Evolutionary conservation across 2,329 filamentous ascomycete genomes (phyloP).

Genomic region (Aureobasidium sp.): DNA sequence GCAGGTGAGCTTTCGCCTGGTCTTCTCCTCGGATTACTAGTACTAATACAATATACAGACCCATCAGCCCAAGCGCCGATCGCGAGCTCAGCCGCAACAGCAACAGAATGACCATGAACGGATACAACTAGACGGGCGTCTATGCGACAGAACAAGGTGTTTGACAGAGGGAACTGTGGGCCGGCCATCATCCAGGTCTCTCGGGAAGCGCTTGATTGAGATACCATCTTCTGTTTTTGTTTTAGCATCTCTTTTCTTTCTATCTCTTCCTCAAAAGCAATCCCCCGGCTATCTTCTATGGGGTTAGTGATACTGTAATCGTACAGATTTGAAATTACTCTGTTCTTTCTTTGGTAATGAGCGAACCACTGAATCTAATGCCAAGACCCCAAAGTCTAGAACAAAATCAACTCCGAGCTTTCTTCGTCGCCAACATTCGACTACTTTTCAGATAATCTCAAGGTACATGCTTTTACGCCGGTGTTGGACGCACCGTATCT

Average conservation of each 20-base stretch:
- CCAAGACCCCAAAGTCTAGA: constrained; percentile 12
- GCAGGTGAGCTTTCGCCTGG: constrained; percentile 44
- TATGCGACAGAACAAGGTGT: background rate
- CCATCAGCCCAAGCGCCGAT: constrained; percentile 91
- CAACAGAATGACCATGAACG: constrained; percentile 97
- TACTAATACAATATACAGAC: constrained; percentile 32
- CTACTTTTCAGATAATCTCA: background rate
- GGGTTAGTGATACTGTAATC: constrained; percentile 8
- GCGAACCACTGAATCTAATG: background rate
- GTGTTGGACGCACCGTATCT: constrained; percentile 12
- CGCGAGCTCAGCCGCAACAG: constrained; percentile 94
- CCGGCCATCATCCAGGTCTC: constrained; percentile 13
- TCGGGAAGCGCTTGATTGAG: constrained; percentile 11
- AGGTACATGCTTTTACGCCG: constrained; percentile 10
- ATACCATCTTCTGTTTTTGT: constrained; percentile 18
- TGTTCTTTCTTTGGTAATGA: background rate
- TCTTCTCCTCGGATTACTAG: background rate
- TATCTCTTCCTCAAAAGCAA: constrained; percentile 10
- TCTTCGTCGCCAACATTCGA: background rate
- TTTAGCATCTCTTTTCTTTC: constrained; percentile 8
- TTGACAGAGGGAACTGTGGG: constrained; percentile 9
- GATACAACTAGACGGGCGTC: constrained; percentile 55
- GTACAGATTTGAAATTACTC: background rate
- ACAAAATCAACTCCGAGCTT: background rate
- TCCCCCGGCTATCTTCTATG: constrained; percentile 1